These are phyloP conservation scores for Ophiostoma triangulosporum DNA, from an alignment of 2,329 filamentous ascomycete genomes.

Conservation along the genomic window DNA sequence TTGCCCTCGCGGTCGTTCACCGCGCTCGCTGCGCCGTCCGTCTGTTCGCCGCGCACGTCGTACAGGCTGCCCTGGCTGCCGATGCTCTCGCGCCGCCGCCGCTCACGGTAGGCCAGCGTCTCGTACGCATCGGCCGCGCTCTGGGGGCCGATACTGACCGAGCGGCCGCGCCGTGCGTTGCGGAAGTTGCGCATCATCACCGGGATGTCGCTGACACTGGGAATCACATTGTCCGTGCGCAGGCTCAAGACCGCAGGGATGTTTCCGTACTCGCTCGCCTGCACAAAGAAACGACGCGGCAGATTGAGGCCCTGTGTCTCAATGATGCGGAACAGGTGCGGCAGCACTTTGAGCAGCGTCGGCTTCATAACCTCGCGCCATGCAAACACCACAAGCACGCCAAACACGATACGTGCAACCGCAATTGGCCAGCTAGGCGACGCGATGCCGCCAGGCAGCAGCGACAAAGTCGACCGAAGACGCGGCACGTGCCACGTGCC, in stretches of 20 bases:
- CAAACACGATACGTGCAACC: conserved; percentile 56
- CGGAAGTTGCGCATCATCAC: conserved; percentile 70
- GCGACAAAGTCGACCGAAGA: conserved; percentile 30
- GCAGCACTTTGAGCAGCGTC: conserved; percentile 59
- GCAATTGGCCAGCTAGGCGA: conserved; percentile 53
- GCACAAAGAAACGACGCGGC: conserved; percentile 81
- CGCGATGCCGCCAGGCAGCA: conserved; percentile 48
- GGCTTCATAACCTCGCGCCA: conserved; percentile 91
- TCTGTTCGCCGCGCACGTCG: conserved; percentile 25
- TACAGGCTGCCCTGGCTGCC: conserved; percentile 34
- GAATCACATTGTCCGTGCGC: conserved; percentile 70
- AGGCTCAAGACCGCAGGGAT: conserved; percentile 61
- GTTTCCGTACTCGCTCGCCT: conserved; percentile 78
- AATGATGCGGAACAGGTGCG: conserved; percentile 75
- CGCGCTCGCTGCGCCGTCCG: background rate
- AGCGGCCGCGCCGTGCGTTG: conserved; percentile 50
- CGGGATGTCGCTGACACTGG: conserved; percentile 76
- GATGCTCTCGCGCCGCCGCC: conserved; percentile 40
- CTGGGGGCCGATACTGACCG: conserved; percentile 84
- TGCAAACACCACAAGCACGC: conserved; percentile 70
- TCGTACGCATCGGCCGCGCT: conserved; percentile 95
- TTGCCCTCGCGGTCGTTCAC: conserved; percentile 23
- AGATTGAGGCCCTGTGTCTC: conserved; percentile 67
- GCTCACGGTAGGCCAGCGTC: conserved; percentile 77
- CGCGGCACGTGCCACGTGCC: conserved; percentile 72